Evolutionary conservation across 2,329 filamentous ascomycete species (phyloP).

Genomic region (Claviceps lovelessii): DNA sequence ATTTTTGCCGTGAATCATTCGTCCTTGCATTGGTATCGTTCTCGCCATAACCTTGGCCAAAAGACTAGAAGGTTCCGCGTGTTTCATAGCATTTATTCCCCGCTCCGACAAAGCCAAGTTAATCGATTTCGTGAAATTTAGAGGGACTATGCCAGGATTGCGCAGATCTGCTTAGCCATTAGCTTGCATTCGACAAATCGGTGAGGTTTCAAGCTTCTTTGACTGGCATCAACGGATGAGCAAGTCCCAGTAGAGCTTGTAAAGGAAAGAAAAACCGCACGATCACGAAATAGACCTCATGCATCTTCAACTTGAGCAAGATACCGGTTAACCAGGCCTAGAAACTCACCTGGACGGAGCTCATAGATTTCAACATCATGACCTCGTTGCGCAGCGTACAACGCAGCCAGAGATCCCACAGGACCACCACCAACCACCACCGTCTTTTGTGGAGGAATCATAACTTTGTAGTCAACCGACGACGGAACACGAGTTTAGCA

Average conservation of each 20-base stretch:
- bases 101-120: slow-evolving; percentile 90
- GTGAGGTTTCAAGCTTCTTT: neutral
- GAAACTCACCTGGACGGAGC: slow-evolving; percentile 63
- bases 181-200: neutral
- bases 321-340: no score
- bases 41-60: slow-evolving; percentile 59
- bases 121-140: slow-evolving; percentile 98
- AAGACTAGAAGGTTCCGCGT: slow-evolving; percentile 51
- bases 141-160: slow-evolving; percentile 63
- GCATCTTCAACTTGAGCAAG: neutral
- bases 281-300: neutral
- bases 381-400: slow-evolving; percentile 82
- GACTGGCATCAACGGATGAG: neutral
- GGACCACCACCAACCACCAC: slow-evolving; percentile 85
- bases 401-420: slow-evolving; percentile 77
- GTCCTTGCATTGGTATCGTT: slow-evolving; percentile 85
- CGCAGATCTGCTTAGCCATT: slow-evolving; percentile 55
- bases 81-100: slow-evolving; percentile 74
- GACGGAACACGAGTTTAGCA: no score
- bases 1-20: slow-evolving; percentile 78
- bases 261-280: neutral
- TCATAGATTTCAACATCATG: slow-evolving; percentile 91
- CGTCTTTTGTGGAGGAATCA: slow-evolving; percentile 39
- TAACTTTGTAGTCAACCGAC: neutral
- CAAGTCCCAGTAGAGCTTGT: neutral